phyloP scores from a whole-genome alignment of 2,329 filamentous ascomycete species.

The Fusarium nelsonii region DNA sequence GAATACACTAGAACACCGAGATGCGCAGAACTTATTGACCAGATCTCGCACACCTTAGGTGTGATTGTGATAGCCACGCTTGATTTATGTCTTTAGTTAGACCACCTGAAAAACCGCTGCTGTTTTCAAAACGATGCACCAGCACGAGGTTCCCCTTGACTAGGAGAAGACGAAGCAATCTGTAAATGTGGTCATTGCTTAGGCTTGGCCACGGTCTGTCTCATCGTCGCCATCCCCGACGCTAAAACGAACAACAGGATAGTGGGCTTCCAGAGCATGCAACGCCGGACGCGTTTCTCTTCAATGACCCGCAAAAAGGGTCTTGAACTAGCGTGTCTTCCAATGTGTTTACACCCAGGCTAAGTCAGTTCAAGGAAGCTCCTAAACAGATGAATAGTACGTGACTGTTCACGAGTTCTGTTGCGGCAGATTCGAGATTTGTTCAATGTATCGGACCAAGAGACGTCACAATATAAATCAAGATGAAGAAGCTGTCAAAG shows the following conservation, averaged over 20 bases:
- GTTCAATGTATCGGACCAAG: slow-evolving; percentile 3
- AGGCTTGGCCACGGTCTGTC: slow-evolving; percentile 29
- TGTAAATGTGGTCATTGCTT: slow-evolving; percentile 38
- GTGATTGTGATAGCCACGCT: slow-evolving; percentile 33
- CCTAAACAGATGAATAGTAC: slow-evolving; percentile 9
- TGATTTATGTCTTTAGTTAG: slow-evolving; percentile 34
- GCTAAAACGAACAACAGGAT: slow-evolving; percentile 45
- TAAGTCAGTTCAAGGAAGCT: slow-evolving; percentile 13
- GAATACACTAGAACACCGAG: slow-evolving; percentile 1
- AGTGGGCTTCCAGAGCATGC: slow-evolving; percentile 34
- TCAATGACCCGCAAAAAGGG: slow-evolving; percentile 38
- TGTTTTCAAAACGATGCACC: slow-evolving; percentile 36
- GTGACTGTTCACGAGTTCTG: slow-evolving; percentile 1
- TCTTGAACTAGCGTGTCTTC: slow-evolving; percentile 35
- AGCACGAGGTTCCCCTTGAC: slow-evolving; percentile 25
- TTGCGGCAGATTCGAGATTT: slow-evolving; percentile 1
- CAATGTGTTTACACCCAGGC: slow-evolving; percentile 15
- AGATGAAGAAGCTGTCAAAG: slow-evolving; percentile 3
- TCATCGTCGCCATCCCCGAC: slow-evolving; percentile 41
- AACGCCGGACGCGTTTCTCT: slow-evolving; percentile 38
- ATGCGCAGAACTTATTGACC: slow-evolving; percentile 18
- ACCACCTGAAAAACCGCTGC: slow-evolving; percentile 39
- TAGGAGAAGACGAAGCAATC: slow-evolving; percentile 44
- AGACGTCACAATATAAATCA: slow-evolving; percentile 23
- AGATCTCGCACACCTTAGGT: slow-evolving; percentile 28